Base-by-base conservation (phyloP, 1,139 yeast species). In the Candida tunisiensis region DNA sequence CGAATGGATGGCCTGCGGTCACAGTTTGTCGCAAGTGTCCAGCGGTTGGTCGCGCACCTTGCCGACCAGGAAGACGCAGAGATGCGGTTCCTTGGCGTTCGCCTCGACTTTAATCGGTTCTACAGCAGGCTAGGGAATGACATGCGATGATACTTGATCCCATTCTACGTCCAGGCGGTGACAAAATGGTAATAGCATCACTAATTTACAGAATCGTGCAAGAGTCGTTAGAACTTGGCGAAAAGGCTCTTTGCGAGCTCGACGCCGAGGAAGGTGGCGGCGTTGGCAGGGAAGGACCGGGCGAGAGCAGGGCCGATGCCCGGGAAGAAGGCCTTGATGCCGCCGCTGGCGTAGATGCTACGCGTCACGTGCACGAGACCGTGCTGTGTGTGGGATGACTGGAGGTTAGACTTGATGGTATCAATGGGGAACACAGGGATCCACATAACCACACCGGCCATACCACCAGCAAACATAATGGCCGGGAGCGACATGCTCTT, bases 391-490 rank as follows among this genome's bases (percentile, higher is more conserved):
- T 67, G 62, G 15, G 85, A 69, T 6, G 85, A 69, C 42, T 74
- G 82, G 45, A 83, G 70, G 31, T 75, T 72, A 3, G 94, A 80
- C 60, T 88, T 88, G 53, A 88, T 77, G 13, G 96, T 88, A 51
- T 88, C 98, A 29, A 88, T 67, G 25, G 98, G 98, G 80, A 83
- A 88, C 23, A 88, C 92, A 24, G 79, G 82, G 25, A 78, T 57
- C 98, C 98, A 88, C 96, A 85, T 85, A 16, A 93, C 69, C 35
- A 85, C 80, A 47, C 96, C 96, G 3, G 95, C 93, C 49, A 70
- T 65, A 21, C 96, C 96, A 52, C 96, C 96, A 25, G 95, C 93
- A 31, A 79, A 60, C 37, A 83, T 73, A 35, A 88, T 70, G 24
- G 91, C 88, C 18, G 67, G 54, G 25, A 85, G 60, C 8, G 82